These are phyloP conservation scores for Aquanectria penicillioides DNA, from an alignment of 2,329 filamentous ascomycete species.

Conservation along the genomic window DNA sequence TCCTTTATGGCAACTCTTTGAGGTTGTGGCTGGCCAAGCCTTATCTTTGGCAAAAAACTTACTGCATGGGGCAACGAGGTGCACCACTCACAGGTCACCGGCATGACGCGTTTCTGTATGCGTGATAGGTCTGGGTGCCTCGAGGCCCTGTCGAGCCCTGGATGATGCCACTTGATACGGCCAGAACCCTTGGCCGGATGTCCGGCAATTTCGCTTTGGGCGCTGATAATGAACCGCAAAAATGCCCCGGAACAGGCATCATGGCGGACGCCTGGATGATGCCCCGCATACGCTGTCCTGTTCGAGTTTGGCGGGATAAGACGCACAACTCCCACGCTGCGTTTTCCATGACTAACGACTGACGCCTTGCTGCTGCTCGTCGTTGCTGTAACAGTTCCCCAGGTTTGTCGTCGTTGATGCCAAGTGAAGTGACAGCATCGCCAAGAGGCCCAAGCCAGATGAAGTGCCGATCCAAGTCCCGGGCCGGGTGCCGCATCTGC, in stretches of 20 bases:
- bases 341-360: neutral
- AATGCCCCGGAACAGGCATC: neutral
- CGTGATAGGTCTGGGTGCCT: constrained; percentile 1
- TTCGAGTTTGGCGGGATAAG: neutral
- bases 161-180: no score
- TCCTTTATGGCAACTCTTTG: no score
- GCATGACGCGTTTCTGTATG: constrained; percentile 1
- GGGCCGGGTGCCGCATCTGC: constrained; percentile 27
- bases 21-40: neutral
- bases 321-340: neutral
- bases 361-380: no score
- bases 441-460: neutral
- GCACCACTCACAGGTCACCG: neutral
- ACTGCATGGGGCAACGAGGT: constrained; percentile 1
- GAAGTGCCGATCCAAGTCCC: constrained; percentile 22
- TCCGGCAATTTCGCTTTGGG: neutral
- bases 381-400: no score
- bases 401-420: constrained; percentile 2
- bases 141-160: no score
- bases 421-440: no score
- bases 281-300: neutral
- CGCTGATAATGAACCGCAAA: neutral
- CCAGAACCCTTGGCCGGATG: constrained; percentile 11
- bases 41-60: constrained; percentile 18
- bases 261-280: neutral